phyloP scores from a whole-genome alignment of 2,329 filamentous ascomycete genomes.

The Colletotrichum gloeosporioides region DNA sequence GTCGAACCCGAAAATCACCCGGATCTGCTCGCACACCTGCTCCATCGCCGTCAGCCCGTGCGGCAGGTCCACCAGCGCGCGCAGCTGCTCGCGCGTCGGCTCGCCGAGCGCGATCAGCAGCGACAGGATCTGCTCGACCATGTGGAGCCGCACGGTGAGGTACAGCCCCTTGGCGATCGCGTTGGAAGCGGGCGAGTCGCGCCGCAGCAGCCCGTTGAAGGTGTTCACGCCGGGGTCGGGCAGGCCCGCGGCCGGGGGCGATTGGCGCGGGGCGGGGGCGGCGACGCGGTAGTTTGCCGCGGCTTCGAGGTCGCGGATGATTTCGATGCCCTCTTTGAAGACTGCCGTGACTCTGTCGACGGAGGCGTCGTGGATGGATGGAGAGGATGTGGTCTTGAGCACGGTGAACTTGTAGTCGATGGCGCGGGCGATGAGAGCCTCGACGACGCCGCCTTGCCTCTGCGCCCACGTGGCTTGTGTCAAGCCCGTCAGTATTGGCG shows the following conservation, averaged over 20 bases:
- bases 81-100: conserved; percentile 3
- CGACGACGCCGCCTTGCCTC: background rate
- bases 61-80: background rate
- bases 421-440: background rate
- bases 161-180: conserved; percentile 8
- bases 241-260: background rate
- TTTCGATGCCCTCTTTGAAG: background rate
- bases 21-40: conserved; percentile 15
- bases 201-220: conserved; percentile 2
- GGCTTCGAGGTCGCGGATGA: conserved; percentile 8
- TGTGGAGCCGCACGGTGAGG: background rate
- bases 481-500: background rate
- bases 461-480: background rate
- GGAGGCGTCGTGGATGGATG: background rate
- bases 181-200: conserved; percentile 24
- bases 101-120: conserved; percentile 7
- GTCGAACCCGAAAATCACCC: conserved; percentile 3
- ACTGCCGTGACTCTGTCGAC: background rate
- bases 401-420: background rate
- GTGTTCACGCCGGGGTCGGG: background rate
- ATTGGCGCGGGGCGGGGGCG: background rate
- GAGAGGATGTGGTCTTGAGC: background rate
- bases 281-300: background rate
- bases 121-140: background rate
- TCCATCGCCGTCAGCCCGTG: conserved; percentile 15